Evolutionary conservation across 2,329 filamentous ascomycete species (phyloP), one percentile per base, ranked within the genome.

Genomic region (Fusarium avenaceum): DNA sequence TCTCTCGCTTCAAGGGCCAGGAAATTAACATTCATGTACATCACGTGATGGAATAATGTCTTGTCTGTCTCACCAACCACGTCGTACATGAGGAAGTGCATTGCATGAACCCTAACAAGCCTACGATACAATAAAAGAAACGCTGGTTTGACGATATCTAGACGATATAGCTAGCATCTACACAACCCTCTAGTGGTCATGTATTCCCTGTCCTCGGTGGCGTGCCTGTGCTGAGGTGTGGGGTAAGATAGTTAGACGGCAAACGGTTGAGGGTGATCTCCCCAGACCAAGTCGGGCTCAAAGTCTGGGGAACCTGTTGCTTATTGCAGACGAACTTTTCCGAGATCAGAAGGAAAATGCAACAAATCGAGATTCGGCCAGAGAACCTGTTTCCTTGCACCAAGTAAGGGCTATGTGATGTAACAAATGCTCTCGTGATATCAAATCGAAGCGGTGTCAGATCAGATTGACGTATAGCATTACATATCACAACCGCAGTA

Each of bases 211-310:
- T 48, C 46, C 33, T 52, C n/a, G 30, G 45, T 64, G 45, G 55
- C 62, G 52, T 64, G 30, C 46, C 52, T 52, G 60, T 65, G 62
- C 51, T 49, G 43, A 52, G 54, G 45, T 70, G 70, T 70, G 72
- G 72, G 68, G 65, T 61, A 17, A n/a, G 33, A 38, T 10, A 63
- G 42, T 39, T 52, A 58, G 45, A 57, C 15, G 42, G 49, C 30
- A 30, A 30, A 30, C 28, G 28, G 28, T 58, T 47, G 58, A 22
- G 50, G 50, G 33, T 46, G 40, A 64, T 64, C 60, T 64, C 60
- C 55, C 61, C 61, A 64, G 50, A 65, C 56, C 59, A n/a, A 59
- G 65, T 60, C 47, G 46, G 54, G 62, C 24, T 62, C 45, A 60
- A 48, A 66, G 59, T 69, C 65, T 68, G 65, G 65, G 65, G 65